Evolutionary conservation across 768 basidiomycete genomes (phyloP), one percentile per base, ranked within the genome.

Genomic region (Pleurotus salmoneostramineus): DNA sequence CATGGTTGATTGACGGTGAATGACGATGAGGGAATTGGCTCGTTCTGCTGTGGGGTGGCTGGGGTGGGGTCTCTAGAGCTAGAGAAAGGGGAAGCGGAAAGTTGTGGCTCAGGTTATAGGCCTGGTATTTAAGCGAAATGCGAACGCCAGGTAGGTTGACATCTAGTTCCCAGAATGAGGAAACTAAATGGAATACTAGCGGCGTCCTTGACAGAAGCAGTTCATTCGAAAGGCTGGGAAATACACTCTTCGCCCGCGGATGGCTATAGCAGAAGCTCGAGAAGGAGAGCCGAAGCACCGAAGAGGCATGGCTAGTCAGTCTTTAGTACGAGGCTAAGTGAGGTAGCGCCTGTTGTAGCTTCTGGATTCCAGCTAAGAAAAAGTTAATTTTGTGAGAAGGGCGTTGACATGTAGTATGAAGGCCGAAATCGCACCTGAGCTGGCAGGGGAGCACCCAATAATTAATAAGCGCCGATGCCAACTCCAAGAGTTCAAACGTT

Each of bases 181-280:
- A 14, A 31, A 35, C 50, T 21, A 43, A 27, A 55, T 55, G 40
- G 52, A 55, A n/a, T n/a, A 43, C 52, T 55, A 55, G 52, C 27
- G 52, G 40, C 52, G 14, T 55, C 37, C 52, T 55, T 37, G 52
- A 45, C 40, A 55, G 52, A 55, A 55, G 52, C 52, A 35, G 21
- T 27, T 27, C 21, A 27, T 27, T 27, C 40, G 21, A 55, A 17
- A 32, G 40, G 40, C 40, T 5, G 2, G 12, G 11, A 11, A 55
- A 42, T 42, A 40, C 40, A 42, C 8, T 27, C n/a, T 27, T 17
- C 7, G 32, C 40, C 52, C 52, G 40, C 52, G 52, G 52, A 55
- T 31, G 50, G 50, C n/a, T 27, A 27, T 27, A 35, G 50, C n/a
- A 37, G 44, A 45, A n/a, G 44, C 11, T n/a, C 15, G 1, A 45